Conservation (phyloP, 2,329 filamentous ascomycete species). For the Ramularia endophylla region DNA sequence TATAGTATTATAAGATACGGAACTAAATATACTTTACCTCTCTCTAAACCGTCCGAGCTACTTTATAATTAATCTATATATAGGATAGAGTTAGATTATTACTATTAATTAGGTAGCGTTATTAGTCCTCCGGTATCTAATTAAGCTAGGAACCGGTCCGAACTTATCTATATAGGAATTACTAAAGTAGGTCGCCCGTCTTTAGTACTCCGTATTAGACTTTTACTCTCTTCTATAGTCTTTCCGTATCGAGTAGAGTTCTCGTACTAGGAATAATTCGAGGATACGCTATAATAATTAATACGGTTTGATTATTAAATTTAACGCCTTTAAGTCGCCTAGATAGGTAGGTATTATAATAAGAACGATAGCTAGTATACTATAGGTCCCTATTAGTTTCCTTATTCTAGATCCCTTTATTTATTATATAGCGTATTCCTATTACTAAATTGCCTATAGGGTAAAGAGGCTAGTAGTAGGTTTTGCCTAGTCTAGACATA, state of each 20-base stretch:
- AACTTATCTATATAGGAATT: conserved; percentile 1
- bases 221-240: neutral
- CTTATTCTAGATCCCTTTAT: neutral
- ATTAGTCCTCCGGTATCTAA: neutral
- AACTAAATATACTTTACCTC: no score
- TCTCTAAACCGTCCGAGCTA: neutral
- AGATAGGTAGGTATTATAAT: no score
- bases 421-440: neutral
- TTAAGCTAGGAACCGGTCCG: neutral
- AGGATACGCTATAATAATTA: neutral
- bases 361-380: no score
- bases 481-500: neutral
- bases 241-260: neutral
- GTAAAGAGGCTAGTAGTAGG: neutral
- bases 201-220: neutral
- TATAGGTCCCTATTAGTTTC: neutral
- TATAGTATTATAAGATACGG: no score
- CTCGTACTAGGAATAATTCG: neutral
- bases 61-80: conserved; percentile 1
- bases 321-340: neutral
- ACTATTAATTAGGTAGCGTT: neutral
- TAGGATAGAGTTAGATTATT: neutral
- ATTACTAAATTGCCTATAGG: neutral
- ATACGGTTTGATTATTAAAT: neutral
- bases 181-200: conserved; percentile 1